Evolutionary conservation across 192 early-diverging fungal genomes (phyloP).

Genomic region (Backusella macrospora): DNA sequence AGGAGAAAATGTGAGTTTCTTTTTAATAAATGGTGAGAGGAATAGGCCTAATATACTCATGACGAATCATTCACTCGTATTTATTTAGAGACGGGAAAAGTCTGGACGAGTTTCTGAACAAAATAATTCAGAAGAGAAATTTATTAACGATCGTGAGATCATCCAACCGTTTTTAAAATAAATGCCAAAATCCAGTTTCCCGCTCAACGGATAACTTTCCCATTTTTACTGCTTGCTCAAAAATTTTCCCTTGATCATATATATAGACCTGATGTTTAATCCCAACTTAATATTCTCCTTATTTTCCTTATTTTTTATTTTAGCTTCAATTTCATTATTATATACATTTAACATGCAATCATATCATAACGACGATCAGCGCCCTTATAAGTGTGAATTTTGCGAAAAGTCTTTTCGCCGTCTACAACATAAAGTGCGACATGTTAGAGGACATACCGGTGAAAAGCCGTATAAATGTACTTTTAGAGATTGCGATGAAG

Average conservation of each 20-base stretch:
- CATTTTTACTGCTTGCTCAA: conserved; percentile 5
- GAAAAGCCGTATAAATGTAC: conserved; percentile 15
- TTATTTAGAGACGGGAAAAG: conserved; percentile 3
- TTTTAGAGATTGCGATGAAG: conserved; percentile 1
- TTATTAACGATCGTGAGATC: conserved; percentile 2
- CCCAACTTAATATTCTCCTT: conserved; percentile 6
- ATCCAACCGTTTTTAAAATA: conserved; percentile 1
- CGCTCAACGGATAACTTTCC: not conserved
- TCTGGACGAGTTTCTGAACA: conserved; percentile 3
- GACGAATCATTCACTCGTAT: not conserved
- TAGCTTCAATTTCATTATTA: not conserved
- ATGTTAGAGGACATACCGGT: conserved; percentile 13
- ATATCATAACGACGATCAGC: not conserved
- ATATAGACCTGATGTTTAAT: not conserved
- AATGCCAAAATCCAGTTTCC: conserved; percentile 13
- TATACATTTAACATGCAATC: not conserved
- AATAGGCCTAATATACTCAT: not conserved
- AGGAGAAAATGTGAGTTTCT: not conserved
- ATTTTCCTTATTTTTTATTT: not conserved
- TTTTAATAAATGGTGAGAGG: not conserved
- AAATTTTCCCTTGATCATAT: not conserved
- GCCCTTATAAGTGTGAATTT: conserved; percentile 18
- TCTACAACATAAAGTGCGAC: conserved; percentile 7
- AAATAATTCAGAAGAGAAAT: conserved; percentile 12
- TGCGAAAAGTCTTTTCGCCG: conserved; percentile 17